phyloP scores from a whole-genome alignment of 352 stramenopile genomes.

The Pythium scleroteichum region DNA sequence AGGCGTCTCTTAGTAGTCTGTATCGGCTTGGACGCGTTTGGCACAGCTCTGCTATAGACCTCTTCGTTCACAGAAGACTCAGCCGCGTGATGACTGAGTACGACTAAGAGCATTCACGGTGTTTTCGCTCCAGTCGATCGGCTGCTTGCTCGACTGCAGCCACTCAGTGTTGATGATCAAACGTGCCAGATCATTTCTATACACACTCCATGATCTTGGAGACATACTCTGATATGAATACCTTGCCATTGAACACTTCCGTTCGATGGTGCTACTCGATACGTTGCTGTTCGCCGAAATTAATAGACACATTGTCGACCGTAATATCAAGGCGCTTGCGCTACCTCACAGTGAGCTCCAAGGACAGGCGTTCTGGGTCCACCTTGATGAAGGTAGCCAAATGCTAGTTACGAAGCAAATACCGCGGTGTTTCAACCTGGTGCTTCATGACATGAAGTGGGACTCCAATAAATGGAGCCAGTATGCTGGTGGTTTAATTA shows the following conservation, averaged over 20 bases:
- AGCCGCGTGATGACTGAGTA: conserved; percentile 10
- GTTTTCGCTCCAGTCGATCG: neutral
- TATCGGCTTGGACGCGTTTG: conserved; percentile 12
- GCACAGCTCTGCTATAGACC: neutral
- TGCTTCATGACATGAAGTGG: conserved; percentile 6
- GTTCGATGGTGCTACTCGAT: conserved; percentile 7
- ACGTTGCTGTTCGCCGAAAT: conserved; percentile 17
- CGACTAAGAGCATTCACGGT: too few species aligned
- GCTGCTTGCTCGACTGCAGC: neutral
- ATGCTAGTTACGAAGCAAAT: conserved; percentile 26
- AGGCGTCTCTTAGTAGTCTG: conserved; percentile 21
- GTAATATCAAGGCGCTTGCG: neutral
- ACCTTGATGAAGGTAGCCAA: conserved; percentile 1
- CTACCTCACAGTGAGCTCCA: neutral
- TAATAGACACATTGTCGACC: conserved; percentile 11
- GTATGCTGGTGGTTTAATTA: neutral
- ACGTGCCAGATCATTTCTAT: neutral
- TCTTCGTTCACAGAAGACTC: neutral
- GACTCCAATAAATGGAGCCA: conserved; percentile 19
- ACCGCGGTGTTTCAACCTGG: conserved; percentile 19
- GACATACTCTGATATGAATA: conserved; percentile 23
- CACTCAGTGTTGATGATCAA: neutral
- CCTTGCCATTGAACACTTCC: neutral
- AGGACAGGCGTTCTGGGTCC: conserved; percentile 1
- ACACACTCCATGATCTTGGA: conserved; percentile 10